These are phyloP conservation scores for Lanmaoa pseudosensibilis DNA, from an alignment of 768 basidiomycete genomes.

Conservation along the genomic window DNA sequence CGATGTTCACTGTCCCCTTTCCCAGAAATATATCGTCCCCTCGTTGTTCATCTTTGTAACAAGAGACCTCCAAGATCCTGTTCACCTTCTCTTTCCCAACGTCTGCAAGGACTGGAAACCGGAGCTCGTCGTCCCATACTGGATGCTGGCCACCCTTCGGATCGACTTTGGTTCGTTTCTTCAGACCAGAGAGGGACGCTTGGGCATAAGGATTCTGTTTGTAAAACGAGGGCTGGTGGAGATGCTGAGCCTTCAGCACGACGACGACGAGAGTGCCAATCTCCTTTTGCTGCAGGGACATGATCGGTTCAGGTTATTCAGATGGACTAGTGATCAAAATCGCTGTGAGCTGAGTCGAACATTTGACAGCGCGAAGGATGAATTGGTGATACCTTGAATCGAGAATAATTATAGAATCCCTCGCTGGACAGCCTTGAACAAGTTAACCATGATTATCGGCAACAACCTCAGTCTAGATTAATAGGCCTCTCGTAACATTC, in stretches of 20 bases:
- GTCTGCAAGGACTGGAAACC: constrained; percentile 70
- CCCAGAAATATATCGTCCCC: constrained; percentile 76
- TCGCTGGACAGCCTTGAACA: too few species aligned
- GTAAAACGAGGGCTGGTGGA: constrained; percentile 83
- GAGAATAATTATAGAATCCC: background rate
- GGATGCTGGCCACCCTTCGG: constrained; percentile 92
- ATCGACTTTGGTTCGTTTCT: constrained; percentile 70
- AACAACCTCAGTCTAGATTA: background rate
- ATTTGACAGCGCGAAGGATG: background rate
- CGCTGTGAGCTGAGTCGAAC: background rate
- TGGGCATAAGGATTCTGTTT: constrained; percentile 90
- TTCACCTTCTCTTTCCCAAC: constrained; percentile 44
- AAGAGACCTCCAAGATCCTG: constrained; percentile 68
- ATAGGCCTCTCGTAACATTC: background rate
- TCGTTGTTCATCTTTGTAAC: constrained; percentile 75
- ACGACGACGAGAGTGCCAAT: constrained; percentile 85
- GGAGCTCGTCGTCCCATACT: constrained; percentile 87
- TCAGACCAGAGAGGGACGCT: constrained; percentile 55
- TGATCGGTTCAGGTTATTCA: background rate
- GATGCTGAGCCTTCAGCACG: constrained; percentile 80
- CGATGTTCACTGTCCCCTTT: constrained; percentile 70
- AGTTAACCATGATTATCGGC: background rate
- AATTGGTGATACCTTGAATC: background rate
- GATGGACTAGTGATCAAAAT: background rate
- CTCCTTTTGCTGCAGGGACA: constrained; percentile 42